Conservation (phyloP, 2,329 filamentous ascomycete species). For the Apiospora pterosperma region DNA sequence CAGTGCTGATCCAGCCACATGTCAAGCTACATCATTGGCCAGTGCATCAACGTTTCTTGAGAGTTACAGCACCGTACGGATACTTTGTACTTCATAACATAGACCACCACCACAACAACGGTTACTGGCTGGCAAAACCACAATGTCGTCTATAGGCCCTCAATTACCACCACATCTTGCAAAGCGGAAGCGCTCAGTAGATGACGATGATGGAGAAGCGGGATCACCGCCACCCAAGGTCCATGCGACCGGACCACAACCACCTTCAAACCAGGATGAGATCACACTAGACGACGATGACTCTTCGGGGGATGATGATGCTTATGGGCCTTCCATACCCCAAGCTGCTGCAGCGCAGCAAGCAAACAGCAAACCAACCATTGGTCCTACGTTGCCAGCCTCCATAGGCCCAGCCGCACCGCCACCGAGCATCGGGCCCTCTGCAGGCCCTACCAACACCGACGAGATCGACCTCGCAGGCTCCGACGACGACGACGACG, state of each 20-base stretch:
- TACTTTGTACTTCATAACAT: neutral
- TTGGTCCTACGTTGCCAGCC: slow-evolving; percentile 21
- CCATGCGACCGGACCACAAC: slow-evolving; percentile 31
- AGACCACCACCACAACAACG: neutral
- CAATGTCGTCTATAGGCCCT: slow-evolving; percentile 69
- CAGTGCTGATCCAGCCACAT: neutral
- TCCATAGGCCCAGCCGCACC: slow-evolving; percentile 6
- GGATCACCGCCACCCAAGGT: slow-evolving; percentile 44
- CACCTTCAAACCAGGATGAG: slow-evolving; percentile 46
- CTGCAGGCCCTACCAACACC: slow-evolving; percentile 38
- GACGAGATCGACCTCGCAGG: slow-evolving; percentile 45
- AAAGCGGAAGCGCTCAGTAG: slow-evolving; percentile 56
- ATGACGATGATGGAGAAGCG: slow-evolving; percentile 34
- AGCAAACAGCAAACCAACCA: slow-evolving; percentile 13
- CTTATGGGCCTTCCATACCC: slow-evolving; percentile 27
- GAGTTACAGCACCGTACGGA: neutral
- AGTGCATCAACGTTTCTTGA: slow-evolving; percentile 1
- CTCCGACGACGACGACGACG: slow-evolving; percentile 28
- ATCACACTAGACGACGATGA: slow-evolving; percentile 40
- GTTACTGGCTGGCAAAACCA: slow-evolving; percentile 8
- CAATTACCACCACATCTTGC: slow-evolving; percentile 64
- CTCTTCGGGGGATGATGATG: slow-evolving; percentile 35
- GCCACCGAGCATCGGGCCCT: neutral
- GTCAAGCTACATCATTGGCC: slow-evolving; percentile 11
- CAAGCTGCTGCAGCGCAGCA: slow-evolving; percentile 5